Evolutionary conservation across 257 asterid genomes (phyloP), one percentile per base, ranked within the genome.

Genomic region (Osmanthus fragrans): DNA sequence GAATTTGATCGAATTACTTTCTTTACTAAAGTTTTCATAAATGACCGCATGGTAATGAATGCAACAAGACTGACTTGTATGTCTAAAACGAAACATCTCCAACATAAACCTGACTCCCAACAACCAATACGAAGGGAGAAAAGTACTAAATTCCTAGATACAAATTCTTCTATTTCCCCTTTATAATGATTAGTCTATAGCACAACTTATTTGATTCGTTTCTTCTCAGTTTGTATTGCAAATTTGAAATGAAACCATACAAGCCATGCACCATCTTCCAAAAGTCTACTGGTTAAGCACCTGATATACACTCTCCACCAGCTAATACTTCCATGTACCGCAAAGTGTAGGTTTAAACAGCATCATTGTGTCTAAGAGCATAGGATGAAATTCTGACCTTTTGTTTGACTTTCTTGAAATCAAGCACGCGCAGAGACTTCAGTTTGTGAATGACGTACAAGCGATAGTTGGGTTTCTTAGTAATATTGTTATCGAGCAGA

Each of bases 391-490:
- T 49, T 68, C 98, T 69, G 54, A 96, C 99, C 98, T 90, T 92
- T 86, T 84, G 96, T 77, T 96, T 96, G 77, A 93, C 97, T 85
- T 93, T 96, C 94, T 82, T 89, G 92, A 96, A 96, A 84, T 96
- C 99, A 73, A 96, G 86, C 80, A 93, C 86, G 0, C 96, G 94
- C 87, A 93, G 75, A 65, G 93, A 85, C 84, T 93, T 96, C 87
- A 96, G 85, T 88, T 90, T 96, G 90, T 93, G 97, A 81, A 96
- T 93, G 79, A 96, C 97, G 83, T 96, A 96, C 76, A 96, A 60
- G 2, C 99, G 99, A 83, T 96, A 96, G 86, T 96, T 96, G 30
- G 98, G 99, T 81, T 89, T 92, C 92, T 96, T 96, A 18, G 96
- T 93, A 32, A 93, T 93, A 76, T 80, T 94, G 87, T 96, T 96